A percentile compares a stretch with the other conserved stretches of the same genome.
These are phyloP conservation scores for Penicillium glabrum DNA, from an alignment of 2,329 filamentous ascomycete species.

Conservation along the genomic window DNA sequence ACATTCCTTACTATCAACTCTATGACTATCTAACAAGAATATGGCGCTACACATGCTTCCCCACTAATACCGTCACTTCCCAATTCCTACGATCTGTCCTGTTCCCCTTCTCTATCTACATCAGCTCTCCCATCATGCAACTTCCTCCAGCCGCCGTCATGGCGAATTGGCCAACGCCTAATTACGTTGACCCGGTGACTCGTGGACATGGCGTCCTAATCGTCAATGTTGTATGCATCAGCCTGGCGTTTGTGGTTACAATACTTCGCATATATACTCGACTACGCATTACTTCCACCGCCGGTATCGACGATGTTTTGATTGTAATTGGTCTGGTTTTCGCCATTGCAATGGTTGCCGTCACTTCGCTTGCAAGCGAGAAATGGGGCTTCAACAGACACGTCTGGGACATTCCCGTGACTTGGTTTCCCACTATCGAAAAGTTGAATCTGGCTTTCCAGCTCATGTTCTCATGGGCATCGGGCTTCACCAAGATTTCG, in stretches of 20 bases:
- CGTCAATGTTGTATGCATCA: conserved; percentile 41
- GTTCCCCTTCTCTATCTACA: neutral
- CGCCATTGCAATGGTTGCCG: conserved; percentile 35
- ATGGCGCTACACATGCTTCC: neutral
- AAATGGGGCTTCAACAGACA: conserved; percentile 41
- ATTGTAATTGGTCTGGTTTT: conserved; percentile 47
- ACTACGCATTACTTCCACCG: conserved; percentile 44
- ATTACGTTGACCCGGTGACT: conserved; percentile 48
- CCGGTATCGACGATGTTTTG: conserved; percentile 50
- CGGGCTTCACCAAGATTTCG: conserved; percentile 38
- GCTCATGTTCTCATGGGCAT: conserved; percentile 37
- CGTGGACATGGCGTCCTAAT: conserved; percentile 46
- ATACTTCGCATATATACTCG: conserved; percentile 49
- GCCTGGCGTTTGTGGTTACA: conserved; percentile 42
- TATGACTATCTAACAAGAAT: neutral
- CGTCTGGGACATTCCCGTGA: conserved; percentile 40
- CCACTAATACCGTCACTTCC: neutral
- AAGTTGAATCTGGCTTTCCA: conserved; percentile 40
- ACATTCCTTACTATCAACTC: neutral
- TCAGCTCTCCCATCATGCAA: conserved; percentile 29
- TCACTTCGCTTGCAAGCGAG: conserved; percentile 35
- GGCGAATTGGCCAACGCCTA: conserved; percentile 48
- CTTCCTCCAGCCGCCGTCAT: conserved; percentile 45
- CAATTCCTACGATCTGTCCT: neutral
- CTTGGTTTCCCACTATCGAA: conserved; percentile 29